Evolutionary conservation across 1,139 yeast species (phyloP).

Genomic region (Hemisphaericaspora subhashii): DNA sequence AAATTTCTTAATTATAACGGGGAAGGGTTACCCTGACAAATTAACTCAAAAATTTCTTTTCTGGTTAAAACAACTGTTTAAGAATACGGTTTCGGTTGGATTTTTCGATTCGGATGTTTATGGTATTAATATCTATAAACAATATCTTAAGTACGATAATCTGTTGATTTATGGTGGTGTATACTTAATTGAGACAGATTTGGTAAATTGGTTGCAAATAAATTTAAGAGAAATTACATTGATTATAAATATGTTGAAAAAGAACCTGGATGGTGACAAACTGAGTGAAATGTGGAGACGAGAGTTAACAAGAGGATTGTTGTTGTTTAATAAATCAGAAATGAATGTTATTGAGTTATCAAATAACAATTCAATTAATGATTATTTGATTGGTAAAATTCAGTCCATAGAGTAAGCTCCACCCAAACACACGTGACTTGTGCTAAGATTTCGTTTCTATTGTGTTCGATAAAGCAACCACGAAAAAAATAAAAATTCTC

Average conservation of each 20-base stretch:
- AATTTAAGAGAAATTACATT: conserved; percentile 34
- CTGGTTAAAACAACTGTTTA: conserved; percentile 17
- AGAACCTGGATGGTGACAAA: conserved; percentile 2
- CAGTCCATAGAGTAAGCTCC: neutral
- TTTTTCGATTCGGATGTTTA: conserved; percentile 64
- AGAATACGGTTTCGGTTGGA: conserved; percentile 24
- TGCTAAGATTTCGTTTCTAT: too few relatives aligned
- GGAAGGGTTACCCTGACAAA: conserved; percentile 65
- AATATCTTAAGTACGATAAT: conserved; percentile 18
- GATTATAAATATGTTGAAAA: conserved; percentile 28
- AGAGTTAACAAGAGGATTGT: conserved; percentile 56
- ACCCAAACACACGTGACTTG: too few relatives aligned
- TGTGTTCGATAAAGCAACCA: too few relatives aligned
- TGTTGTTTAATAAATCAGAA: conserved; percentile 58
- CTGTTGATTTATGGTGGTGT: conserved; percentile 24
- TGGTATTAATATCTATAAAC: conserved; percentile 61
- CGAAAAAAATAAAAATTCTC: neutral
- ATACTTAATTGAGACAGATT: conserved; percentile 39
- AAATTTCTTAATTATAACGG: conserved; percentile 46
- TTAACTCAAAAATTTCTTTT: conserved; percentile 25
- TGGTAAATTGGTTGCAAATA: conserved; percentile 33
- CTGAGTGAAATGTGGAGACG: conserved; percentile 25
- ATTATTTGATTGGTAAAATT: neutral
- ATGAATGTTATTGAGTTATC: conserved; percentile 40
- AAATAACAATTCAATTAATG: neutral